A percentile compares a stretch with the other conserved stretches of the same genome.
Evolutionary conservation across 495 filamentous ascomycete genomes (phyloP).

Genomic region (Lichenothelia convexa): DNA sequence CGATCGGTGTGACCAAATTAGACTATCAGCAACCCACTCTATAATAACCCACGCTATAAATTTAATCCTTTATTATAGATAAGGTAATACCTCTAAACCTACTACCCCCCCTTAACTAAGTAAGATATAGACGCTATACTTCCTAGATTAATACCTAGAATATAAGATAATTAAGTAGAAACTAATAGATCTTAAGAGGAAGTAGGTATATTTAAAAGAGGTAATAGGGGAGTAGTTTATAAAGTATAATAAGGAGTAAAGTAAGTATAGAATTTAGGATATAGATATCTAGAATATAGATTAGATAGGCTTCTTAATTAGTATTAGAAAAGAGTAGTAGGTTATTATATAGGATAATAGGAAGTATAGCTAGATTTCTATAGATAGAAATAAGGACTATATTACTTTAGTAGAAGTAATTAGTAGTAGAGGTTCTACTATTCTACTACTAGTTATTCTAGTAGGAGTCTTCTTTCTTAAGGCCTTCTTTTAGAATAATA

Average conservation of each 20-base stretch:
- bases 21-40: not conserved
- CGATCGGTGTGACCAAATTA: not conserved
- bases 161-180: constrained; percentile 2
- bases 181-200: not conserved
- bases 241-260: constrained; percentile 1
- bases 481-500: not conserved
- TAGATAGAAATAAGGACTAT: constrained; percentile 4
- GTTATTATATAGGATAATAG: constrained; percentile 1
- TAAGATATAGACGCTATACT: not conserved
- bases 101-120: not conserved
- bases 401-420: constrained; percentile 5
- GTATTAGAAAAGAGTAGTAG: not conserved
- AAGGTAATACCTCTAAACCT: no score
- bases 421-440: not conserved
- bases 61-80: not conserved
- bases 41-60: not conserved
- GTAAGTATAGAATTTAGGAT: constrained; percentile 2
- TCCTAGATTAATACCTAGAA: not conserved
- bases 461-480: not conserved
- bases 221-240: constrained; percentile 1
- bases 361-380: no score
- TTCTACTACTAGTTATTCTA: constrained; percentile 4
- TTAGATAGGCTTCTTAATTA: constrained; percentile 6
- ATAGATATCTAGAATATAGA: constrained; percentile 6
- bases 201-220: not conserved